These are phyloP conservation scores for Pestalotiopsis fici DNA, from an alignment of 2,329 filamentous ascomycete species.

Conservation along the genomic window DNA sequence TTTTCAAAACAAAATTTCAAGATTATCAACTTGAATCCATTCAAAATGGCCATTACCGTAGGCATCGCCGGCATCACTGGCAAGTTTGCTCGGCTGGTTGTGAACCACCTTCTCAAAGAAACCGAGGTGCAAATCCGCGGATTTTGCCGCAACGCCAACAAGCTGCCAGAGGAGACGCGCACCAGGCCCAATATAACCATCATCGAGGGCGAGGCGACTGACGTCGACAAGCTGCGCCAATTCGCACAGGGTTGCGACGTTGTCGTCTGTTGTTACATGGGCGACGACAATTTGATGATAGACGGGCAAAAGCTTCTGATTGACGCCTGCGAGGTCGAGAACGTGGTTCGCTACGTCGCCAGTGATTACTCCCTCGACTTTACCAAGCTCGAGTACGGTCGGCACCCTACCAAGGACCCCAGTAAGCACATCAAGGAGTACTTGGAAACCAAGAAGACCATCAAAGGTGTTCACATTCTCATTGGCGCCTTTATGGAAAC, in stretches of 20 bases:
- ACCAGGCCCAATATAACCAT: not conserved
- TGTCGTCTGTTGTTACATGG: conserved; percentile 40
- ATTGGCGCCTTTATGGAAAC: conserved; percentile 37
- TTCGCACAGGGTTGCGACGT: conserved; percentile 33
- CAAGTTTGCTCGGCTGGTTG: conserved; percentile 17
- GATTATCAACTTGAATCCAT: not conserved
- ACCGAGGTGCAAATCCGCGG: not conserved
- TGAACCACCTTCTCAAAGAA: conserved; percentile 12
- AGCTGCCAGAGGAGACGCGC: not conserved
- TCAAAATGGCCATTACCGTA: conserved; percentile 16
- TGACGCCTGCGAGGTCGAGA: conserved; percentile 35
- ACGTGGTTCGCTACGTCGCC: conserved; percentile 38
- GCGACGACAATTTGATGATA: conserved; percentile 37
- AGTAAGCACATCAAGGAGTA: conserved; percentile 40
- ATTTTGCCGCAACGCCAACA: not conserved
- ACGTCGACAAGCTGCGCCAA: conserved; percentile 16
- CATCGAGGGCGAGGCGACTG: conserved; percentile 14
- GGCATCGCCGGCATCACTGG: conserved; percentile 20
- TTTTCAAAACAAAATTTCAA: not conserved
- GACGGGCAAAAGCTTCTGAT: conserved; percentile 41
- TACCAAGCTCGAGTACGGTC: conserved; percentile 35
- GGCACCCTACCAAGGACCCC: conserved; percentile 38
- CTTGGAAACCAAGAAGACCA: conserved; percentile 34
- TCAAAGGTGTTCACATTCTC: conserved; percentile 41
- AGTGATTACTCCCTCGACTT: conserved; percentile 42